A percentile compares a stretch with the other conserved stretches of the same genome.
These are phyloP conservation scores for Santalum album DNA, from an alignment of 164 flowering plant species.

Conservation along the genomic window DNA sequence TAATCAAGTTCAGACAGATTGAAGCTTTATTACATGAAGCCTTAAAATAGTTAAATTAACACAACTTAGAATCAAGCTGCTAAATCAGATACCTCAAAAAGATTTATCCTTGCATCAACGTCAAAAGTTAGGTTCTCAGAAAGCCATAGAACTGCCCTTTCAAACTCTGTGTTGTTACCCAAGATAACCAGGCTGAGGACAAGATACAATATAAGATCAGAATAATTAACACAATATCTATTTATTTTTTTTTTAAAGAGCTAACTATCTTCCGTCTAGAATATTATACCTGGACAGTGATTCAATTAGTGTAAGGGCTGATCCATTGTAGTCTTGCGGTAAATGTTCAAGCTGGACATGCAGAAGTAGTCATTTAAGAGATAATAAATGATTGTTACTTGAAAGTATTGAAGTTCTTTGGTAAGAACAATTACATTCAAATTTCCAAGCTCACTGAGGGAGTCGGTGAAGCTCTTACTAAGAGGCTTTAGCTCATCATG, in stretches of 20 bases:
- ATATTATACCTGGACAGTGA: conserved; percentile 82
- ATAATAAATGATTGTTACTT: neutral
- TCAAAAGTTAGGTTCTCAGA: conserved; percentile 76
- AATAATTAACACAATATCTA: neutral
- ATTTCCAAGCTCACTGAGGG: conserved; percentile 97
- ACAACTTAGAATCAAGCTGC: neutral
- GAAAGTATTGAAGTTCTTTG: neutral
- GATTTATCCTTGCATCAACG: conserved; percentile 88
- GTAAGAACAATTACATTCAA: conserved; percentile 41
- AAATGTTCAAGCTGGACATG: conserved; percentile 78
- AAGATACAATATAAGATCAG: conserved; percentile 8
- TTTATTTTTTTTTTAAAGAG: no score
- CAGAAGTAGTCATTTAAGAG: conserved; percentile 4
- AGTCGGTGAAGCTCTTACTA: conserved; percentile 69
- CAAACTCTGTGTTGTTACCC: conserved; percentile 89
- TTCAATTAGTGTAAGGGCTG: conserved; percentile 88
- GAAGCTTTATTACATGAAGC: neutral
- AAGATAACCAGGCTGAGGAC: conserved; percentile 65
- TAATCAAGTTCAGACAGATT: neutral
- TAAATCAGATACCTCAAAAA: conserved; percentile 76
- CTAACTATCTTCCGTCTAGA: no score
- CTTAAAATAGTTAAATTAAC: no score
- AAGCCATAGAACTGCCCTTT: conserved; percentile 85
- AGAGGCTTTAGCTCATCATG: conserved; percentile 97
- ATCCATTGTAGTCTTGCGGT: conserved; percentile 78